These are phyloP conservation scores for Neoascochyta sp. DNA, from an alignment of 2,329 filamentous ascomycete species.

Conservation along the genomic window DNA sequence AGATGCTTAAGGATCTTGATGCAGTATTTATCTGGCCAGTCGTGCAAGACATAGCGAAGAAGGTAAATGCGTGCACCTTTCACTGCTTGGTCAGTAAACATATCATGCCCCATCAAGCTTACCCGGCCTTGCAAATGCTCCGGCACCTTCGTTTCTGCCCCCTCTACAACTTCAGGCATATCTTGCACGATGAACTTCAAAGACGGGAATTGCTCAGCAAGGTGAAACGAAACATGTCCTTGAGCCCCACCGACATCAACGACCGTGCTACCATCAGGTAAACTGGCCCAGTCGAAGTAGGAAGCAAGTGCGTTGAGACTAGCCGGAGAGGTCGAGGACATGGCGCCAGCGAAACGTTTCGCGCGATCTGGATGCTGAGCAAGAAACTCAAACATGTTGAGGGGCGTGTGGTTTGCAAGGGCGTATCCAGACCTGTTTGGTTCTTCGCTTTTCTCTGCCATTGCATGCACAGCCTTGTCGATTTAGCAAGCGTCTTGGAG, in stretches of 20 bases:
- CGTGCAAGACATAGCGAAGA: slow-evolving; percentile 40
- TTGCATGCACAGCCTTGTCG: slow-evolving; percentile 5
- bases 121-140: slow-evolving; percentile 6
- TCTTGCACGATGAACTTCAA: slow-evolving; percentile 12
- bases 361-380: slow-evolving; percentile 8
- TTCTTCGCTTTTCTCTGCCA: slow-evolving; percentile 1
- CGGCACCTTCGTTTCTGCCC: slow-evolving; percentile 6
- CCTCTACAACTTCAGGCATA: slow-evolving; percentile 5
- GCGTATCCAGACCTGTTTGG: slow-evolving; percentile 5
- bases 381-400: slow-evolving; percentile 10
- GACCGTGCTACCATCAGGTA: slow-evolving; percentile 1
- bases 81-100: slow-evolving; percentile 14
- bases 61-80: slow-evolving; percentile 33
- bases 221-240: slow-evolving; percentile 5
- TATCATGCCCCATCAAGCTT: slow-evolving; percentile 11
- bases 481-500: no score
- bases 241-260: slow-evolving; percentile 12
- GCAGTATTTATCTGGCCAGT: slow-evolving; percentile 37
- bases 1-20: slow-evolving; percentile 9
- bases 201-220: slow-evolving; percentile 5
- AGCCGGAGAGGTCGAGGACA: slow-evolving; percentile 2
- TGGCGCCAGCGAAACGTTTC: slow-evolving; percentile 8
- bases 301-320: slow-evolving; percentile 1
- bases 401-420: slow-evolving; percentile 8
- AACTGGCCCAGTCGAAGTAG: neutral